Evolutionary conservation across 2,329 filamentous ascomycete genomes (phyloP), one percentile per base, ranked within the genome.

Genomic region (Amesomyces nigricolor): DNA sequence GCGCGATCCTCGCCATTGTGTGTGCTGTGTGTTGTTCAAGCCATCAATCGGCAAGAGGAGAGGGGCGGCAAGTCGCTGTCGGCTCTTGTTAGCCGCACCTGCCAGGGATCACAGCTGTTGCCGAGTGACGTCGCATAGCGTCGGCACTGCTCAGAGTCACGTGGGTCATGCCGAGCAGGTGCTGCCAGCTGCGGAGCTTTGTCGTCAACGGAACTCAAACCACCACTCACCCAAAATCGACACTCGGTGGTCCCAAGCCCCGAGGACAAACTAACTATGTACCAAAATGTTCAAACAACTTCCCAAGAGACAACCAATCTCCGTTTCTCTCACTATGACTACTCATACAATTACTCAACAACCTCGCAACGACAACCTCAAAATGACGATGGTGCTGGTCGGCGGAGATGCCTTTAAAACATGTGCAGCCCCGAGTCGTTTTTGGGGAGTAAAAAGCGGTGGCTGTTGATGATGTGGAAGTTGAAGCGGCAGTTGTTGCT

Each of bases 1-100:
- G 53, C 49, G 61, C 52, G 38, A 54, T 49, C 57, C 61, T 62
- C 60, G 62, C 58, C 62, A 64, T 64, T 16, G 49, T 61, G 54
- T 56, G 32, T 51, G 32, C 43, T 56, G 50, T 35, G 38, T 53
- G 32, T 46, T 56, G 52, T 35, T 57, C 42, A 57, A 19, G 22
- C 40, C 54, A 53, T 57, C 4, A 57, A 57, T 10, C 14, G 9
- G 32, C 17, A 4, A 43, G 6, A 14, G 13, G 32, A 11, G 16
- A 16, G 10, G 26, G 38, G 47, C 5, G 19, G 13, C n/a, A 11
- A 10, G 38, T 45, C 35, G 30, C 19, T 7, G 32, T 35, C 32
- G 39, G 35, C 19, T 42, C 11, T 14, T 11, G 32, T 14, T 32
- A 39, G 44, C 48, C 48, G 40, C 39, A 4, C 32, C 32, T 35